These are phyloP conservation scores for Globisporangium irregulare DNA, from an alignment of 352 stramenopile species.

Conservation along the genomic window DNA sequence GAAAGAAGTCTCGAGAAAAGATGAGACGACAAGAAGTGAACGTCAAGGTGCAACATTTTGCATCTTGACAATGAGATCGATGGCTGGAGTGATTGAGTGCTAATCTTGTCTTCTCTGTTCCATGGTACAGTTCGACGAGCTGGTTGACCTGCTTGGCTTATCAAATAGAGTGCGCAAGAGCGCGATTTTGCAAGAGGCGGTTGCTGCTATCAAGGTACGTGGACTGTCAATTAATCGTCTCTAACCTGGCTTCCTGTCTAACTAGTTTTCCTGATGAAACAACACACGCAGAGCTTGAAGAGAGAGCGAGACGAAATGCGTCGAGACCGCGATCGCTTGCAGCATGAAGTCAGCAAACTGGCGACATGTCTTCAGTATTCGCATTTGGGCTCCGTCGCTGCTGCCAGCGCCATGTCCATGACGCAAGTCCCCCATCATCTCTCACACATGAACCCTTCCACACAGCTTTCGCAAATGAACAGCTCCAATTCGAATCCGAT, in stretches of 20 bases:
- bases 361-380: slow-evolving; percentile 65
- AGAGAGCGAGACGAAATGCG: slow-evolving; percentile 61
- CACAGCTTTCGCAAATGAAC: slow-evolving; percentile 5
- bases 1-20: slow-evolving; percentile 78
- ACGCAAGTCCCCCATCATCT: slow-evolving; percentile 20
- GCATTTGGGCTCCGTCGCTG: slow-evolving; percentile 48
- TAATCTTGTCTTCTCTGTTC: neutral
- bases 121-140: slow-evolving; percentile 60
- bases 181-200: slow-evolving; percentile 65
- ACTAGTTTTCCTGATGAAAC: neutral
- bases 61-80: too few species aligned
- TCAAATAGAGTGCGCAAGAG: slow-evolving; percentile 77
- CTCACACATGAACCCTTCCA: slow-evolving; percentile 4
- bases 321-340: slow-evolving; percentile 53
- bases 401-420: slow-evolving; percentile 43
- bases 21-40: slow-evolving; percentile 80
- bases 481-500: neutral
- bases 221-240: neutral
- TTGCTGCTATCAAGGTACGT: slow-evolving; percentile 55
- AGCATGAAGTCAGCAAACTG: slow-evolving; percentile 68
- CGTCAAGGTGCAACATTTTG: slow-evolving; percentile 42
- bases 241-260: neutral
- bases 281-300: slow-evolving; percentile 28
- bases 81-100: too few species aligned
- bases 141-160: slow-evolving; percentile 62